A percentile compares a stretch with the other conserved stretches of the same genome.
phyloP scores from a whole-genome alignment of 805 yeast species.

The Yarrowia osloensis region DNA sequence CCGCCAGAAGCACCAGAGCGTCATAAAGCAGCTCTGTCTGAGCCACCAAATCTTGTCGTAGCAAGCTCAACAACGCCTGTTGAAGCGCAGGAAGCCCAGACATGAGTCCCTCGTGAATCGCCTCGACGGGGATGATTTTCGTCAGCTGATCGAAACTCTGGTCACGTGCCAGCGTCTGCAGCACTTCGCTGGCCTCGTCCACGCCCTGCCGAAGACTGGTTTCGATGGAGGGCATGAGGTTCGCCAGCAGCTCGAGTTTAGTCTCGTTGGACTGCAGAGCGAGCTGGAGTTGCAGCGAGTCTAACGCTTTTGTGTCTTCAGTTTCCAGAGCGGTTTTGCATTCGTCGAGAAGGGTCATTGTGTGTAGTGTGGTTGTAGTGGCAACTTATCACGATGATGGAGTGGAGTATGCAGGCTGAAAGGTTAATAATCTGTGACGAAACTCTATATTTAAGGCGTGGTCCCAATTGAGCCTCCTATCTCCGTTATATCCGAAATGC shows the following conservation, averaged over 20 bases:
- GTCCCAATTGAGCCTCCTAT: not conserved
- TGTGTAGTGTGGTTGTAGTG: not conserved
- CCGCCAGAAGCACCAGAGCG: not conserved
- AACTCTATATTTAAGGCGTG: not conserved
- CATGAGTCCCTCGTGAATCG: constrained; percentile 2
- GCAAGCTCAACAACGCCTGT: not conserved
- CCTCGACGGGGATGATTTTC: not conserved
- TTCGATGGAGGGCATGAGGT: not conserved
- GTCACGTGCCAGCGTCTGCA: constrained; percentile 10
- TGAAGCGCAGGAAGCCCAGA: not conserved
- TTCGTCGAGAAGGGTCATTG: not conserved
- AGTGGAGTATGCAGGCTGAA: too few species aligned
- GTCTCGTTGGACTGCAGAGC: constrained; percentile 4
- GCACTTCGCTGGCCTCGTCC: not conserved
- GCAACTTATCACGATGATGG: too few species aligned
- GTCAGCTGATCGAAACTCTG: not conserved
- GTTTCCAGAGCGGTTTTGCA: constrained; percentile 11
- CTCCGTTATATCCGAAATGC: not conserved
- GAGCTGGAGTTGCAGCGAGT: constrained; percentile 15
- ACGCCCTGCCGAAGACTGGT: not conserved
- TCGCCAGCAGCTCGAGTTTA: not conserved
- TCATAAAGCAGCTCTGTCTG: constrained; percentile 11
- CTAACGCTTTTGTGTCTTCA: constrained; percentile 1
- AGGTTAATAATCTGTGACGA: too few species aligned
- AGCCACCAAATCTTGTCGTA: not conserved